phyloP scores from a whole-genome alignment of 768 basidiomycete genomes.

The Mycena rebaudengoi region DNA sequence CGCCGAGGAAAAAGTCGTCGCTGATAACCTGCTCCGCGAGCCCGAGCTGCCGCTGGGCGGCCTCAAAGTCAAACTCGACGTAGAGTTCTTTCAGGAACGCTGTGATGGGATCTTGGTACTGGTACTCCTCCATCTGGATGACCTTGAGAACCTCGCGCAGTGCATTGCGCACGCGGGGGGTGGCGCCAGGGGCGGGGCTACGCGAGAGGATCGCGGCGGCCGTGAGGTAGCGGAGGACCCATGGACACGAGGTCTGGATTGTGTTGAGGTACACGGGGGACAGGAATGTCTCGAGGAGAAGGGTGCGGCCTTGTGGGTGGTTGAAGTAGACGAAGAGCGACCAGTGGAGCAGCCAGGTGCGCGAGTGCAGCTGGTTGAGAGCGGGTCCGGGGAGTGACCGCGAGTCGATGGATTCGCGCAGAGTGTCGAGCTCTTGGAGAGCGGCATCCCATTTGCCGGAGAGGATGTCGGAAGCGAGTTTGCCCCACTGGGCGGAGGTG shows the following conservation, averaged over 20 bases:
- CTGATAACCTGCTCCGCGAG: conserved; percentile 83
- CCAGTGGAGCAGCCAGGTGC: conserved; percentile 98
- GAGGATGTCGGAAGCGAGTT: conserved; percentile 95
- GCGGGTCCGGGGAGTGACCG: conserved; percentile 77
- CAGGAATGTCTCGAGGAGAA: conserved; percentile 96
- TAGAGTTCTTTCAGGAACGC: conserved; percentile 94
- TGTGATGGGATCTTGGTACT: conserved; percentile 94
- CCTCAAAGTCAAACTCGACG: conserved; percentile 95
- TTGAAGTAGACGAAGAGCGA: conserved; percentile 99
- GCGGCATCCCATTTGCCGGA: conserved; percentile 96
- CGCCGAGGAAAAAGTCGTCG: conserved; percentile 94
- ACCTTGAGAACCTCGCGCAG: conserved; percentile 93
- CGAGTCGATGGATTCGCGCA: conserved; percentile 92
- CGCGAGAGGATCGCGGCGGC: conserved; percentile 90
- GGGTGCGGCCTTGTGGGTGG: conserved; percentile 88
- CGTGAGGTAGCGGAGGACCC: conserved; percentile 94
- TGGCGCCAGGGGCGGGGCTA: conserved; percentile 52
- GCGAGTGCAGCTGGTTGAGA: conserved; percentile 88
- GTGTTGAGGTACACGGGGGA: conserved; percentile 97
- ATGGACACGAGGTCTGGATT: conserved; percentile 94
- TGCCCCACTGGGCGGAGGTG: conserved; percentile 98
- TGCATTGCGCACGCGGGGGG: conserved; percentile 84
- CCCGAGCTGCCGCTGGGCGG: conserved; percentile 84
- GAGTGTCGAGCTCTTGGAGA: conserved; percentile 91
- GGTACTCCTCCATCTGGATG: conserved; percentile 94